Base-by-base conservation (phyloP, 2,329 filamentous ascomycete genomes). In the Ophiostoma quercus region DNA sequence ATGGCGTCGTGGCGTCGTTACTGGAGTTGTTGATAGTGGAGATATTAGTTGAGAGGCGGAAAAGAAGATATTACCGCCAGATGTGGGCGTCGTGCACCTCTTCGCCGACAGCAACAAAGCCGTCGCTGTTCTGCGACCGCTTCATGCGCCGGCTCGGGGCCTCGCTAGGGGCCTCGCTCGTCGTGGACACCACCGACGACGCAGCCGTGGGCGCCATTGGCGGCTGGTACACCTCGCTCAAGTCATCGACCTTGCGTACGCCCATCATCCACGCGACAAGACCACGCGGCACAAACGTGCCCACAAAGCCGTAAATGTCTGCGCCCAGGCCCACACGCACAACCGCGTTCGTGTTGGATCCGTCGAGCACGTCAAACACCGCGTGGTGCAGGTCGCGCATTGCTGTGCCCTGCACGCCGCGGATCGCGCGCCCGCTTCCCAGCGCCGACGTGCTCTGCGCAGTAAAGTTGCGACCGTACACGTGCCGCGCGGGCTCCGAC, bases 261-360 rank as follows among this genome's bases (percentile, higher is more conserved):
- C 93, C 93, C 87, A 98, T 90, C 91, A 98, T 96, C 91, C 92
- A 95, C 1, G 88, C 89, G n/a, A 98, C 90, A 19, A 97, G 77
- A 2, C 88, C 85, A 25, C 87, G 84, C 1, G 95, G 94, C 32
- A 91, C 84, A 86, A 90, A 94, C 54, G 87, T 85, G 6, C 94
- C 95, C 8, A 98, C 90, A 39, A 97, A 84, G 54, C 92, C 91
- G 79, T 98, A 98, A 0, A 93, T 84, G 70, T 90, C 84, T 67
- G 92, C 92, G 7, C 95, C 95, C 68, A 93, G 87, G 0, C 95
- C 95, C 19, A 97, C 90, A 71, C 92, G 89, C 73, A 94, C 86
- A 1, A 91, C 86, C 47, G 86, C 82, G 66, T 82, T 83, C 34
- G 84, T 85, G 74, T 85, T 82, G 22, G 83, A 85, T 62, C 87